Conservation (phyloP, 495 filamentous ascomycete species). For the Thermothielavioides terrestris region DNA sequence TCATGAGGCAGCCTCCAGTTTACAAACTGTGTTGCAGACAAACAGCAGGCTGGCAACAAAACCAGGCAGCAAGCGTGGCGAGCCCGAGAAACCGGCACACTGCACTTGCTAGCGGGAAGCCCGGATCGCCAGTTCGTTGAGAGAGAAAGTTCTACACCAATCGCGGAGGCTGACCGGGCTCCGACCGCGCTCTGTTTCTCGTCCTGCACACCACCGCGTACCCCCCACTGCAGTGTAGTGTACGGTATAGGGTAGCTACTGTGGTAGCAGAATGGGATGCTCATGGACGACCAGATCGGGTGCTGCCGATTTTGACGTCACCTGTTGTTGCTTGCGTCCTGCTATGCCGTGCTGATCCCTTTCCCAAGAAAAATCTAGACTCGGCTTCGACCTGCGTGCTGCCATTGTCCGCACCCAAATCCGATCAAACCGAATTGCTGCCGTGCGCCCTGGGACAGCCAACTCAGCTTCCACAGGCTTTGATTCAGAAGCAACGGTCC, state of each 20-base stretch:
- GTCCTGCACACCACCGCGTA: not conserved
- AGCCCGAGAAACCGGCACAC: not conserved
- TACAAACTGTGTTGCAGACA: no score
- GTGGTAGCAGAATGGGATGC: not conserved
- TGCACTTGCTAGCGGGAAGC: not conserved
- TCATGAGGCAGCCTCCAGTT: no score
- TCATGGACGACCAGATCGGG: not conserved
- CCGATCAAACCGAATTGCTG: not conserved
- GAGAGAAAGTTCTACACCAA: not conserved
- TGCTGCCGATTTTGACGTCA: no score
- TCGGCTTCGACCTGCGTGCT: not conserved
- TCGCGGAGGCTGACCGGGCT: not conserved
- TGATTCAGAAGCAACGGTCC: not conserved
- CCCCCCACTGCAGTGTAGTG: not conserved
- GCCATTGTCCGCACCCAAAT: not conserved
- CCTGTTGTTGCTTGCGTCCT: not conserved
- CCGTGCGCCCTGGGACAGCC: not conserved
- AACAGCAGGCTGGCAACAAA: no score
- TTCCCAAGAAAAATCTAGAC: no score
- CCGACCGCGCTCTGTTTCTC: not conserved
- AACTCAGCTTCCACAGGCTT: not conserved
- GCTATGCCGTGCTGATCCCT: no score
- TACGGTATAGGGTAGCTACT: not conserved
- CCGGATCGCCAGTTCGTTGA: not conserved
- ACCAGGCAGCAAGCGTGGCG: not conserved